A percentile compares a stretch with the other conserved stretches of the same genome.
These are phyloP conservation scores for Penicillium italicum DNA, from an alignment of 2,329 filamentous ascomycete species.

Conservation along the genomic window DNA sequence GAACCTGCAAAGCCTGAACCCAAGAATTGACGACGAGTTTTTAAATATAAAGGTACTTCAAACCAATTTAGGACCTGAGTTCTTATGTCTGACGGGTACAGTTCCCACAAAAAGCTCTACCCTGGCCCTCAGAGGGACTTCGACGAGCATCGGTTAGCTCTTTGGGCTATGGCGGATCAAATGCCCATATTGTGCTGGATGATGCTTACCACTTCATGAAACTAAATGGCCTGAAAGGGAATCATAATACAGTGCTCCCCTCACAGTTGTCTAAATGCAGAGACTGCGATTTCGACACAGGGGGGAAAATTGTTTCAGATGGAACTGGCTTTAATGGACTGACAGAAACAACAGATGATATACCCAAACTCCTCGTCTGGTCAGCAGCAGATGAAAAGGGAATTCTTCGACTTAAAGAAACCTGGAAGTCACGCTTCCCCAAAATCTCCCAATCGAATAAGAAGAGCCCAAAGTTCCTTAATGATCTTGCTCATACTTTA, in stretches of 20 bases:
- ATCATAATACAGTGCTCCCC: not conserved
- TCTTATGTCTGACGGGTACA: slow-evolving; percentile 7
- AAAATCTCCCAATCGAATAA: no score
- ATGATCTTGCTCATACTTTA: not conserved
- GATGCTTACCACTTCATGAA: slow-evolving; percentile 12
- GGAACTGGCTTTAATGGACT: not conserved
- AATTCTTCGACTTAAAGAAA: slow-evolving; percentile 1
- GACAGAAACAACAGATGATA: not conserved
- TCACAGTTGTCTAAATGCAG: not conserved
- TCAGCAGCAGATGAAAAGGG: slow-evolving; percentile 10
- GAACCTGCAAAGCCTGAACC: slow-evolving; percentile 8
- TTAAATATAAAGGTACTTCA: slow-evolving; percentile 2
- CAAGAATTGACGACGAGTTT: slow-evolving; percentile 5
- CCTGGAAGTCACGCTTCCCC: not conserved
- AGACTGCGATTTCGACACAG: not conserved
- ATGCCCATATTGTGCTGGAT: slow-evolving; percentile 28
- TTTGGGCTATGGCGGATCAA: slow-evolving; percentile 29
- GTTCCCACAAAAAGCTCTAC: slow-evolving; percentile 8
- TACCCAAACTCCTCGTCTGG: slow-evolving; percentile 9
- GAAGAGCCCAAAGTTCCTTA: not conserved
- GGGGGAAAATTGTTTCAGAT: not conserved
- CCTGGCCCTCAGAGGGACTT: slow-evolving; percentile 20
- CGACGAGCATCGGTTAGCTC: slow-evolving; percentile 23
- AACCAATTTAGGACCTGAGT: not conserved
- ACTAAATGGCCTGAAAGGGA: not conserved